Evolutionary conservation across 306 rosid species (phyloP).

Genomic region (Carpinus fangiana): DNA sequence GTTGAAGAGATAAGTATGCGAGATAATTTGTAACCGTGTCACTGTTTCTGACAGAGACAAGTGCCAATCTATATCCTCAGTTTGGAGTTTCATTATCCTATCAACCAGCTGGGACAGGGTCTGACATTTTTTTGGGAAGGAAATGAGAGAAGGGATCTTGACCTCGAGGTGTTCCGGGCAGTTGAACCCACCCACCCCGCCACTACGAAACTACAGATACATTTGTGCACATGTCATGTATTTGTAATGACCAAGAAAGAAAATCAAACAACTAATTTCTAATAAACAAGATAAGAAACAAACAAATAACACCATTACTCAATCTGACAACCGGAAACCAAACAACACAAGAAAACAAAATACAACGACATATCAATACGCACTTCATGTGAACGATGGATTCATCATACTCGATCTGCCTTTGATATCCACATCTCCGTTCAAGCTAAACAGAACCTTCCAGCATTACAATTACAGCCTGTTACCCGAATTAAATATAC

Average conservation of each 20-base stretch:
- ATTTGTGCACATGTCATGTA: not conserved
- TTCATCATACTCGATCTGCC: constrained; percentile 38
- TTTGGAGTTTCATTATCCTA: not conserved
- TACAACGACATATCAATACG: constrained; percentile 17
- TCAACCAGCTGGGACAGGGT: not conserved
- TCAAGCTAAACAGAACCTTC: not conserved
- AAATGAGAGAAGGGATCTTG: no score
- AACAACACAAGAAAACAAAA: not conserved
- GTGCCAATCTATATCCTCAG: not conserved
- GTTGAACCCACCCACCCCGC: no score
- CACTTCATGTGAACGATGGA: constrained; percentile 49
- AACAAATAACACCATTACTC: not conserved
- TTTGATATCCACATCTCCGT: constrained; percentile 49
- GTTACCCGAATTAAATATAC: not conserved
- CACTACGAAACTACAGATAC: not conserved
- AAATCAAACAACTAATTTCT: no score
- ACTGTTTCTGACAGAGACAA: not conserved
- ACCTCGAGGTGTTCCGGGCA: not conserved
- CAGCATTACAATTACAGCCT: no score
- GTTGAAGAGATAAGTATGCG: not conserved
- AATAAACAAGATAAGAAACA: not conserved
- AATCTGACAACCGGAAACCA: constrained; percentile 23
- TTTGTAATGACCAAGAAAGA: not conserved
- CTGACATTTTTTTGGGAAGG: not conserved
- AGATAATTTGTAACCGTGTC: not conserved